Base-by-base conservation (phyloP, 257 asterid species). In the Nicotiana tomentosiformis region DNA sequence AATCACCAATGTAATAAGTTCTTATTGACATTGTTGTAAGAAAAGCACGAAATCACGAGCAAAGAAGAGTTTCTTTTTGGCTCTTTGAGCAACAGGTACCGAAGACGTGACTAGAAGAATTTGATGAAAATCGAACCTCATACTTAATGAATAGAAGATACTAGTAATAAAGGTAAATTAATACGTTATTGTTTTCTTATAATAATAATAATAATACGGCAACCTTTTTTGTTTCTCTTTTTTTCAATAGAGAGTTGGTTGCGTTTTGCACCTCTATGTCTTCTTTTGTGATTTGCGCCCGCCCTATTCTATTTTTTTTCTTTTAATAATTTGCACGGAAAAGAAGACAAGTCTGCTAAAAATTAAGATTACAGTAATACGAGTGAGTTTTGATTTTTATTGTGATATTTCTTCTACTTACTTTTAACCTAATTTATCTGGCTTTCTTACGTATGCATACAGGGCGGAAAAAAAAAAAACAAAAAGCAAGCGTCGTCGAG, bases 401-500 rank as follows among this genome's bases (percentile, higher is more conserved):
- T 70, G 30, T 32, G n/a, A 15, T 39, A 43, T 35, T 53, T 29
- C 32, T 17, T 46, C 6, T 46, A 30, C 15, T 62, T 20, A 39
- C 29, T 37, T 70, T 32, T 15, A 0, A 23, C 29, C 33, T 37
- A 23, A 23, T 23, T 43, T 70, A 17, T 51, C 55, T 70, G 15
- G 5, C 66, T 26, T 74, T 51, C 51, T 26, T 30, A 23, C 9
- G 78, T 79, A 79, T 32, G 53, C 66, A 55, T 20, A 26, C 26
- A 33, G 30, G 39, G 10, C 43, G 5, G 35, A 32, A 7, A 66
- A 61, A 61, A 32, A 16, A 18, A 77, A 33, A n/a, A 23, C 26
- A 35, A 80, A 72, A 79, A 58, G 77, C 49, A 78, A 55, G 78
- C 77, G 33, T 81, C 83, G 81, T 81, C 53, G 66, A 66, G 69